Evolutionary conservation across 768 basidiomycete species (phyloP), one percentile per base, ranked within the genome.

Genomic region (Mycena pura): DNA sequence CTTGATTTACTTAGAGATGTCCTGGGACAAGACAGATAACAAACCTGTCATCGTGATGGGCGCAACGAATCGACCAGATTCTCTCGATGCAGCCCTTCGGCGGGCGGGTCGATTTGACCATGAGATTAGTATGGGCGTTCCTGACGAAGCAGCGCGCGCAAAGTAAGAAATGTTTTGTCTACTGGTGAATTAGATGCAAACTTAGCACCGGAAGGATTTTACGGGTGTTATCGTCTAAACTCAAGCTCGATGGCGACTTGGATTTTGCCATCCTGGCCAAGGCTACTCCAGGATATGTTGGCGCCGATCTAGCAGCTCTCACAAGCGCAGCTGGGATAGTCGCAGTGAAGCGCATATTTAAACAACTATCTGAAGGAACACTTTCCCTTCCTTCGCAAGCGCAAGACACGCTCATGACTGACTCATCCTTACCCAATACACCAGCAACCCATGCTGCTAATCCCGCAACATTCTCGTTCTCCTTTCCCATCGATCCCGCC

Each of bases 41-140:
- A 95, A 91, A 69, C 91, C 96, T 0, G 89, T 99, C 17, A 87
- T 98, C 43, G 92, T 99, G 6, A 95, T 98, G 63, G 95, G 95
- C 6, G 96, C 97, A 2, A 99, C 96, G 0, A 99, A 99, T 74
- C 84, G 96, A 25, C 95, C 95, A 1, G 97, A 99, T 71, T 91
- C 96, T 6, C 82, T 99, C 7, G 97, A 99, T 73, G 87, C 95
- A 0, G 97, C 97, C 0, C 80, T 99, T 17, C 86, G 96, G 29
- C 83, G 96, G 55, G 96, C 96, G 6, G 97, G 97, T 6, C 79
- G 97, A 31, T 99, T 99, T 62, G 97, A 99, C 71, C 93, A 96
- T 66, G 97, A 99, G 76, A 98, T 99, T 48, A 91, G 92, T 49
- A 95, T 99, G 92, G 92, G 92, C 13, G 96, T 99, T 4, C 97